phyloP scores from a whole-genome alignment of 2,329 filamentous ascomycete genomes.

The Xylaria sp. region DNA sequence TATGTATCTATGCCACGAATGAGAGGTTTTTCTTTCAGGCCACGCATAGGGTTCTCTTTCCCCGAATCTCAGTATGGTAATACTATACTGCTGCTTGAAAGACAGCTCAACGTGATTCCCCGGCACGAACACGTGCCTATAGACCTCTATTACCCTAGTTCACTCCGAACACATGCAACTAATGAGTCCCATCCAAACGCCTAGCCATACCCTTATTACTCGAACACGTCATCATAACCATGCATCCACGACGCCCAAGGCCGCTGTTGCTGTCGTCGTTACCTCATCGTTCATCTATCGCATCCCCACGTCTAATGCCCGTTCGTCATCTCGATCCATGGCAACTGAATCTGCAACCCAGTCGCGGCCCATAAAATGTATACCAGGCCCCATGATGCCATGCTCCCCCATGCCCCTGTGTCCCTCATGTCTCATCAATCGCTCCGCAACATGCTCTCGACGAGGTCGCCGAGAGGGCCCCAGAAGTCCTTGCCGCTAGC shows the following conservation, averaged over 20 bases:
- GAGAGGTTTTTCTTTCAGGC: constrained; percentile 33
- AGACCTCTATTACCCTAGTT: constrained; percentile 42
- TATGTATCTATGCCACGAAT: constrained; percentile 40
- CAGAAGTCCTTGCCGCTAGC: constrained; percentile 97
- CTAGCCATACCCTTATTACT: constrained; percentile 37
- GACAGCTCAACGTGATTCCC: constrained; percentile 23
- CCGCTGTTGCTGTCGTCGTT: constrained; percentile 7
- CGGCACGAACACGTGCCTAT: constrained; percentile 27
- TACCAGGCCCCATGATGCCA: neutral
- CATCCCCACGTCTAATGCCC: constrained; percentile 33
- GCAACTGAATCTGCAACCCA: neutral
- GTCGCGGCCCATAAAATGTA: neutral
- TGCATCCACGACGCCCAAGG: constrained; percentile 20
- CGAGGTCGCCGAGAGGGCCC: constrained; percentile 92
- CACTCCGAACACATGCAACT: constrained; percentile 40
- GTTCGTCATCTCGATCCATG: neutral
- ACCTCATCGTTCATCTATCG: constrained; percentile 22
- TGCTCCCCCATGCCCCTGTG: neutral
- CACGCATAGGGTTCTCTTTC: constrained; percentile 17
- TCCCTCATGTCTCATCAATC: constrained; percentile 65
- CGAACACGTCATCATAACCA: constrained; percentile 29
- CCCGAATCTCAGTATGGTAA: constrained; percentile 23
- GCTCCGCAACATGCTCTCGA: constrained; percentile 97
- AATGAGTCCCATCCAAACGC: constrained; percentile 44
- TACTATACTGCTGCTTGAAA: constrained; percentile 30